Percentiles rank a stretch among this genome's conserved stretches.
These are phyloP conservation scores for Phytophthora cactorum DNA, from an alignment of 352 stramenopile species.

Conservation along the genomic window DNA sequence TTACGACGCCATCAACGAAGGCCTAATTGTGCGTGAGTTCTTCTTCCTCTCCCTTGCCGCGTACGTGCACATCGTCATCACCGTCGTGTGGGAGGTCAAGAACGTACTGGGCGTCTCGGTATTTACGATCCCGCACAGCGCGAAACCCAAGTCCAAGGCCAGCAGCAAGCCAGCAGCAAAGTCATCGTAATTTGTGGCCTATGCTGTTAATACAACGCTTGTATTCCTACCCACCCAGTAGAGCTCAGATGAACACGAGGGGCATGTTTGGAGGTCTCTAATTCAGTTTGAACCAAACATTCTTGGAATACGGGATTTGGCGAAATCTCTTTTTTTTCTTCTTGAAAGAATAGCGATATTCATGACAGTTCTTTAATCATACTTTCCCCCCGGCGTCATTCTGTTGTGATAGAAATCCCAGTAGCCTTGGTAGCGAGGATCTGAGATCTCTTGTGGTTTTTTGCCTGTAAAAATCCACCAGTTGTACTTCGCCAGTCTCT, in stretches of 20 bases:
- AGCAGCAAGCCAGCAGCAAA: slow-evolving; percentile 32
- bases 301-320: too few species aligned
- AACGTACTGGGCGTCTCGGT: slow-evolving; percentile 82
- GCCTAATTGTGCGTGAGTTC: slow-evolving; percentile 86
- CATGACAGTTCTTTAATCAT: not conserved
- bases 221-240: not conserved
- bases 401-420: slow-evolving; percentile 18
- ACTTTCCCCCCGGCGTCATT: slow-evolving; percentile 4
- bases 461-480: slow-evolving; percentile 11
- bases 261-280: not conserved
- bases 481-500: slow-evolving; percentile 20
- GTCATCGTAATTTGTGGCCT: slow-evolving; percentile 23
- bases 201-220: not conserved
- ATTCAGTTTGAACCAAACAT: too few species aligned
- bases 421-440: slow-evolving; percentile 14
- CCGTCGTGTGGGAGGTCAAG: slow-evolving; percentile 89
- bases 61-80: slow-evolving; percentile 90
- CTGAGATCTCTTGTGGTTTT: slow-evolving; percentile 6
- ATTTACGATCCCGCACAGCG: slow-evolving; percentile 68
- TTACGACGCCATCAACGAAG: slow-evolving; percentile 84
- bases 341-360: too few species aligned
- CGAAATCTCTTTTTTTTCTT: too few species aligned
- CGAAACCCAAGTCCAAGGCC: slow-evolving; percentile 33
- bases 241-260: not conserved
- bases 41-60: slow-evolving; percentile 87